phyloP scores from a whole-genome alignment of 164 flowering plant genomes.

The Brasenia schreberi region DNA sequence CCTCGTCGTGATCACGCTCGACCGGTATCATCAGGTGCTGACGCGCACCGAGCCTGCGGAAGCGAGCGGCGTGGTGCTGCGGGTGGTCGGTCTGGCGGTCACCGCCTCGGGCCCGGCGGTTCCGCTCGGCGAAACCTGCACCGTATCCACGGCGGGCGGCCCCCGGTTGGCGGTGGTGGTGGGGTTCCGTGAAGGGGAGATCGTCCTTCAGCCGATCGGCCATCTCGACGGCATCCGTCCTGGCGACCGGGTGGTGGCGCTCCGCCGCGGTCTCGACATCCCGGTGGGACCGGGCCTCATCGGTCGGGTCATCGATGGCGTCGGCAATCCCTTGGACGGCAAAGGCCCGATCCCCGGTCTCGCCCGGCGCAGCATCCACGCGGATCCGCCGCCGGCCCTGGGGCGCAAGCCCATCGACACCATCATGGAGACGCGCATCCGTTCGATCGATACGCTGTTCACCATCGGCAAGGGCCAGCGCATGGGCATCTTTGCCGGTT shows the following conservation, averaged over 20 bases:
- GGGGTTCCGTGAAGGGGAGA: too few species aligned
- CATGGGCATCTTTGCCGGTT: neutral
- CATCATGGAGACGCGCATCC: neutral
- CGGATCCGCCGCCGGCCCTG: neutral
- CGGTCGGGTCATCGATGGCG: neutral
- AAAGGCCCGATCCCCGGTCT: neutral
- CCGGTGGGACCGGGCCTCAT: neutral
- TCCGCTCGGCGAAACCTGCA: too few species aligned
- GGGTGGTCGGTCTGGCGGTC: too few species aligned
- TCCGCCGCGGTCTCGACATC: neutral
- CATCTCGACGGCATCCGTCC: neutral
- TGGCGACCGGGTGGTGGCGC: neutral
- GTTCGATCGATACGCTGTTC: neutral
- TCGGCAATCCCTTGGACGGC: neutral
- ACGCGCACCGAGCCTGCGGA: too few species aligned
- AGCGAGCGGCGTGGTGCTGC: too few species aligned
- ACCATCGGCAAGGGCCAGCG: neutral
- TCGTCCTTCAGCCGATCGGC: too few species aligned
- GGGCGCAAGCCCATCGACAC: neutral
- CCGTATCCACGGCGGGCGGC: too few species aligned
- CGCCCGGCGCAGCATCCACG: neutral
- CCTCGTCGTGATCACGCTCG: too few species aligned
- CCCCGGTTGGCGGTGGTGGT: too few species aligned
- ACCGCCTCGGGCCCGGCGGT: too few species aligned
- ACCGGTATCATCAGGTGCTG: too few species aligned